These are phyloP conservation scores for Lichtheimia ornata DNA, from an alignment of 371 early-diverging fungal species.

Conservation along the genomic window DNA sequence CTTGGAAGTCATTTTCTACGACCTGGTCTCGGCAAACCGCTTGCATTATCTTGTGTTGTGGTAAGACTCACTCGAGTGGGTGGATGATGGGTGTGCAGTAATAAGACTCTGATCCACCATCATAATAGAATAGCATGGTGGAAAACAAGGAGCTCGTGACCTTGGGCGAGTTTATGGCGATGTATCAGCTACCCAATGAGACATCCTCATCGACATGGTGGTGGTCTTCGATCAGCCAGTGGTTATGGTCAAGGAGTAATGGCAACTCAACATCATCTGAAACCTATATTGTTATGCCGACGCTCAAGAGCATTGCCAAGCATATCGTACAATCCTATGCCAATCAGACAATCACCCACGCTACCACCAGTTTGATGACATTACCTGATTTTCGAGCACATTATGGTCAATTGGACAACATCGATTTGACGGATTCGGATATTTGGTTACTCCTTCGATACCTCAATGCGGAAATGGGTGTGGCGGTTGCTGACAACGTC, in stretches of 20 bases:
- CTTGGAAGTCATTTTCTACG: slow-evolving; percentile 11
- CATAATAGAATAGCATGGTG: slow-evolving; percentile 17
- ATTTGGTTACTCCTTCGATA: slow-evolving; percentile 33
- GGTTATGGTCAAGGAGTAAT: not conserved
- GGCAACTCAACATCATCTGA: not conserved
- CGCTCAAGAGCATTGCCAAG: slow-evolving; percentile 26
- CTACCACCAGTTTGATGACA: slow-evolving; percentile 29
- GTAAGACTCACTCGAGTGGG: slow-evolving; percentile 10
- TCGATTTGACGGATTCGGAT: slow-evolving; percentile 38
- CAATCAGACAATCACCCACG: slow-evolving; percentile 12
- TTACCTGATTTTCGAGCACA: slow-evolving; percentile 32
- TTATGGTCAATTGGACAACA: slow-evolving; percentile 16
- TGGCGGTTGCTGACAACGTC: slow-evolving; percentile 30
- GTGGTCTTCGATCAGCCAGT: slow-evolving; percentile 4
- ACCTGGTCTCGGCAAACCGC: slow-evolving; percentile 20
- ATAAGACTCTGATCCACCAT: not conserved
- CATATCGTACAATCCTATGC: slow-evolving; percentile 14
- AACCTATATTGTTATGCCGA: slow-evolving; percentile 35
- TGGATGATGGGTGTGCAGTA: not conserved
- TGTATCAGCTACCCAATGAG: not conserved
- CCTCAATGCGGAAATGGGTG: slow-evolving; percentile 27
- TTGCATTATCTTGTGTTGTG: slow-evolving; percentile 18
- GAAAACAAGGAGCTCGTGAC: slow-evolving; percentile 31
- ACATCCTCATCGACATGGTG: not conserved
- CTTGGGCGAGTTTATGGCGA: slow-evolving; percentile 1